These are phyloP conservation scores for Oryza nivara DNA, from an alignment of 176 grass and related monocot species.

Conservation along the genomic window DNA sequence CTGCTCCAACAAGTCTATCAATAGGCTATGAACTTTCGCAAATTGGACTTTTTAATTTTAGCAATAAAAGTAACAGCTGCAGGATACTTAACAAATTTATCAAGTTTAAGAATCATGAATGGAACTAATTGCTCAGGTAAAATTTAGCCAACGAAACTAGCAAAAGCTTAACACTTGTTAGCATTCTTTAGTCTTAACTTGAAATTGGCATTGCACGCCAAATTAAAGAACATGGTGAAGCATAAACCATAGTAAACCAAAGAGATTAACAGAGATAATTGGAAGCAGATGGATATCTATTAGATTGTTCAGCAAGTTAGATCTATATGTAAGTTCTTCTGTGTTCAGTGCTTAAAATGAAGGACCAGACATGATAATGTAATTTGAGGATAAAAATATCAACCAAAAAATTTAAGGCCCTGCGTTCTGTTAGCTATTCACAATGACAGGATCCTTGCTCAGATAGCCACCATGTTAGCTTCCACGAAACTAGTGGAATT, in stretches of 20 bases:
- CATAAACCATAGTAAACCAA: background rate
- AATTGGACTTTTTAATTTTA: conserved; percentile 1
- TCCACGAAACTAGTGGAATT: conserved; percentile 28
- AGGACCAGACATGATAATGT: conserved; percentile 3
- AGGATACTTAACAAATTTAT: conserved; percentile 10
- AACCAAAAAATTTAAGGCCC: conserved; percentile 12
- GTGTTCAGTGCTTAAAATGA: conserved; percentile 14
- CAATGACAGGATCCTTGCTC: conserved; percentile 12
- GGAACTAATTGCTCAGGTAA: background rate
- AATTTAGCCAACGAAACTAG: conserved; percentile 16
- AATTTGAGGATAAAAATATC: background rate
- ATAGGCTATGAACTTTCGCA: background rate
- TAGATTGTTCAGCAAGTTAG: conserved; percentile 3
- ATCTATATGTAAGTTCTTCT: background rate
- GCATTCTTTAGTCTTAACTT: background rate
- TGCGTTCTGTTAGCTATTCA: conserved; percentile 2
- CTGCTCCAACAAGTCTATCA: conserved; percentile 4
- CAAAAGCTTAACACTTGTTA: background rate
- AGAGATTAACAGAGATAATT: background rate
- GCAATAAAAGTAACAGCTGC: conserved; percentile 9
- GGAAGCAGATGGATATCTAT: conserved; percentile 17
- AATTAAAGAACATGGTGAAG: background rate
- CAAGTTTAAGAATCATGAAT: conserved; percentile 3
- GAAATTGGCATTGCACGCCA: background rate
- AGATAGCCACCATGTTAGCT: background rate